Conservation (phyloP, 345 rosid species). For the Acer campestre region DNA sequence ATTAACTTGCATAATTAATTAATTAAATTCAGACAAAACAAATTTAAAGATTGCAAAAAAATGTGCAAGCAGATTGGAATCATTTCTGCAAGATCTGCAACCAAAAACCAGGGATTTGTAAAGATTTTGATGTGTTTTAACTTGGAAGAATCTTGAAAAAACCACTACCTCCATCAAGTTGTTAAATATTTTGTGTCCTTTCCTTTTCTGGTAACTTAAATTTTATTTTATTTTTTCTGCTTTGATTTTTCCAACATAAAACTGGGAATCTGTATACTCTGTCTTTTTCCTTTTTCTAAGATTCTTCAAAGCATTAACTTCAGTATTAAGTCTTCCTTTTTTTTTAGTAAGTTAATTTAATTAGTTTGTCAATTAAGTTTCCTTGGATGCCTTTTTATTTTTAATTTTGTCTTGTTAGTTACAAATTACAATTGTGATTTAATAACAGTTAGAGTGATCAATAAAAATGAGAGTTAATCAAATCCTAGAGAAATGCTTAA, state of each 20-base stretch:
- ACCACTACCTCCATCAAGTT: neutral
- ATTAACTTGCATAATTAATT: neutral
- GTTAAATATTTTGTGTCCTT: neutral
- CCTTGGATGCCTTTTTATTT: neutral
- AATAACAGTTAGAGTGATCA: too few relatives aligned
- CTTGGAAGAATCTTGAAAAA: conserved; percentile 10
- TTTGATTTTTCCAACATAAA: conserved; percentile 1
- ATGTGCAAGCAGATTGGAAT: conserved; percentile 17
- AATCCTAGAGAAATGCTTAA: too few relatives aligned
- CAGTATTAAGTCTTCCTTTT: neutral
- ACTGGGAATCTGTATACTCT: conserved; percentile 18
- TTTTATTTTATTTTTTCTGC: neutral
- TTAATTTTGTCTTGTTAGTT: too few relatives aligned
- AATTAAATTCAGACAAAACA: neutral
- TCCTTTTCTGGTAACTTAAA: neutral
- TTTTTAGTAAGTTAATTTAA: neutral
- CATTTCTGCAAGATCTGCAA: conserved; percentile 9
- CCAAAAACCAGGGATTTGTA: conserved; percentile 20
- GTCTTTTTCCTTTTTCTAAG: conserved; percentile 5
- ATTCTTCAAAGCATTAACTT: conserved; percentile 12
- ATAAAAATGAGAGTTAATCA: too few relatives aligned
- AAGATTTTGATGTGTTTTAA: conserved; percentile 4
- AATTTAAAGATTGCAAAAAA: neutral
- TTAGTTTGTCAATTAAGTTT: neutral
- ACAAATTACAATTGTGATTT: too few relatives aligned